Evolutionary conservation across 441 rosid genomes (phyloP), one percentile per base, ranked within the genome.

Genomic region (Capsella rubella): DNA sequence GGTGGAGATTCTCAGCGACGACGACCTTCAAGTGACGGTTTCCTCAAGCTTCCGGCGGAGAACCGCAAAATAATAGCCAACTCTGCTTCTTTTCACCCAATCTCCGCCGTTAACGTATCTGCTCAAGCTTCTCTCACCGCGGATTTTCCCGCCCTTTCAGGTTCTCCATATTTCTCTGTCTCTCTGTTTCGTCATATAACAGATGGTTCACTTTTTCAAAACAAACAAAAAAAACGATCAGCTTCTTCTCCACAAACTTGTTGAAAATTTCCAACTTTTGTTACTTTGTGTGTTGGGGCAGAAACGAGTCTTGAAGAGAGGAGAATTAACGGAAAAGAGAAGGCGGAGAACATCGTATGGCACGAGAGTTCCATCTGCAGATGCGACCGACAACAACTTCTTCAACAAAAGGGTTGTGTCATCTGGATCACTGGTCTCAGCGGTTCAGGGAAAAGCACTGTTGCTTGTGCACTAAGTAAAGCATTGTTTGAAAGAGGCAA

Each of bases 361-460:
- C 94, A 89, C 62, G 72, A 78, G 76, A 78, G 83, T 79, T 82
- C 91, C 3, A 87, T 87, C 18, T 83, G 64, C 47, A 86, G 85
- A 80, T 57, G 77, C 69, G 87, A 84, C 45, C 64, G 94, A 78
- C 89, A 87, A 67, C 79, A 79, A 21, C 71, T 89, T 56, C 87
- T 89, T 74, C 84, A 84, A 78, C 94, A 89, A 74, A 89, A 86
- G 75, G 94, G 94, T 46, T 89, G 94, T 54, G 87, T 86, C 66
- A 78, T 89, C 64, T 89, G 94, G 94, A 82, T 89, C 79, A 89
- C 91, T 13, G 94, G 94, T 72, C 90, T 87, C 37, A 87, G 91
- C 68, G 91, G 91, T 62, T 89, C 94, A 84, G 90, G 94, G 43
- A 89, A 89, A 79, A 89, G 91, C 84, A 89, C 91, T 5, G 65